Evolutionary conservation across 495 filamentous ascomycete species (phyloP).

Genomic region (Penicillium waksmanii): DNA sequence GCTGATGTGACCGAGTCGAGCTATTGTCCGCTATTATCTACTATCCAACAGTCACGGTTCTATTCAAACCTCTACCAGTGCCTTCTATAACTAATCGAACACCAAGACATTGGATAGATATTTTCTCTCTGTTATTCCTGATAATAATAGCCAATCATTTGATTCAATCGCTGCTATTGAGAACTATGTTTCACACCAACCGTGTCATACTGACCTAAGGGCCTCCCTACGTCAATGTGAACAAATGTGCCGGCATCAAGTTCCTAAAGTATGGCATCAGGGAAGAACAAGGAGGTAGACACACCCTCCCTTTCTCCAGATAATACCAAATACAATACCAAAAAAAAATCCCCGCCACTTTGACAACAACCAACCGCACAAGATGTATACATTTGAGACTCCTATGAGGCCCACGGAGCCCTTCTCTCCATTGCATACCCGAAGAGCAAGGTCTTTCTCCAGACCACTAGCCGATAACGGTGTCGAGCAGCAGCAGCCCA

Average conservation of each 20-base stretch:
- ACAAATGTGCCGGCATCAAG: constrained; percentile 4
- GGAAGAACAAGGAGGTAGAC: background rate
- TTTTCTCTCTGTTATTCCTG: no score
- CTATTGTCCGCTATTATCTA: no score
- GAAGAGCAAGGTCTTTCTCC: background rate
- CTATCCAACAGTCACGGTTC: no score
- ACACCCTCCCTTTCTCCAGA: background rate
- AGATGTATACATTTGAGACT: constrained; percentile 2
- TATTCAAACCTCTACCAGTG: no score
- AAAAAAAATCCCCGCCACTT: no score
- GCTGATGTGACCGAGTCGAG: no score
- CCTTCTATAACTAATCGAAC: no score
- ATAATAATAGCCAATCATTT: no score
- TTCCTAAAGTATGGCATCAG: background rate
- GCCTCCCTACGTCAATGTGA: constrained; percentile 7
- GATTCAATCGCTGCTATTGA: no score
- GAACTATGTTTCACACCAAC: no score
- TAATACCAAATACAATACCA: background rate
- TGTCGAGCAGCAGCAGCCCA: background rate
- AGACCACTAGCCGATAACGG: background rate
- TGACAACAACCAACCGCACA: background rate
- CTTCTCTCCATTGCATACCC: background rate
- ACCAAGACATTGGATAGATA: no score
- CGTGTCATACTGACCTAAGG: constrained; percentile 6
- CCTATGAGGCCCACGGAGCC: background rate